Evolutionary conservation across 192 early-diverging fungal species (phyloP), one percentile per base, ranked within the genome.

Genomic region (Backusella morwellensis): DNA sequence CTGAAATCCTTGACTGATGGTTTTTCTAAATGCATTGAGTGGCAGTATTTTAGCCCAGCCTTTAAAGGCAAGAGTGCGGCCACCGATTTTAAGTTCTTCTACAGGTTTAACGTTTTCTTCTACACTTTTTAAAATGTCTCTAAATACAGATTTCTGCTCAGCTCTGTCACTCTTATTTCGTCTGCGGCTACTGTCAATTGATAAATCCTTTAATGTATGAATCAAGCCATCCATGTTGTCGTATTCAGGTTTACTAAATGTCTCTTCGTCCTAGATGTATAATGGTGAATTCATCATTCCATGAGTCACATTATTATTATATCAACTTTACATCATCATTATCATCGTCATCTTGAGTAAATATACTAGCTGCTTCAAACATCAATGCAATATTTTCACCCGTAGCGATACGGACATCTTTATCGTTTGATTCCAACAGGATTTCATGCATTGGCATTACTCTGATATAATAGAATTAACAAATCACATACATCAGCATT

Each of bases 331-430:
- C 75, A n/a, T 54, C 68, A 29, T 63, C 52, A 21, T 21, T 32
- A 32, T 32, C 68, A 29, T 63, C 56, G 26, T 63, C 59, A 73
- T 78, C 17, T 15, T 81, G 29, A 29, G 72, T 74, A 44, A 70
- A 79, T 7, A 84, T 70, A 44, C 81, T 66, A 15, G 91, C 67
- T 34, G 86, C 86, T 75, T 91, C 88, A 69, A 93, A 86, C 81
- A 93, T 86, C 54, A 93, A 77, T 0, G 92, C 93, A 82, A 93
- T 89, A 78, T 92, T 91, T 83, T 93, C 92, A 36, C 90, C 93
- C 2, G 90, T 83, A 14, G 91, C 90, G 14, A 93, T 85, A 7
- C 93, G 85, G 14, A 92, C 81, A 9, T 93, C 90, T 32, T 92
- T 87, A 19, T 81, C 74, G 7, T 87, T 75, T 35, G 88, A 87